Evolutionary conservation across 2,329 filamentous ascomycete species (phyloP).

Genomic region (Pseudodiploospora longispora): DNA sequence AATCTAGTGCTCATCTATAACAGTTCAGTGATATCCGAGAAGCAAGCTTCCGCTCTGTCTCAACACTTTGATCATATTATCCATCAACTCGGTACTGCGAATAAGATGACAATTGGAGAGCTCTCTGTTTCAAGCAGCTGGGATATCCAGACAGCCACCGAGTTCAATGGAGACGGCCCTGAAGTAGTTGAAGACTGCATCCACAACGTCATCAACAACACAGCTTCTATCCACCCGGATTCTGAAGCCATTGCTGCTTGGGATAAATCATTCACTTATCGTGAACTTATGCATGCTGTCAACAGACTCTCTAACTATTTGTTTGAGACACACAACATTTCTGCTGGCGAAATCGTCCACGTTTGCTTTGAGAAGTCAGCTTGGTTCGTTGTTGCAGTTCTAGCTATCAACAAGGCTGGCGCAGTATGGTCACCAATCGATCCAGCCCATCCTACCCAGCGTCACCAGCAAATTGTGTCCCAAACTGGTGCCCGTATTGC

Average conservation of each 20-base stretch:
- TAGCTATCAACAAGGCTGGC: conserved; percentile 13
- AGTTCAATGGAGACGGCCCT: neutral
- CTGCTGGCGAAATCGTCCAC: too few species aligned
- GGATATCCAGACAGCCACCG: conserved; percentile 3
- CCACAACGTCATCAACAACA: neutral
- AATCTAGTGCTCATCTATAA: conserved; percentile 2
- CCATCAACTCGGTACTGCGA: neutral
- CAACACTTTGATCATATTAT: conserved; percentile 4
- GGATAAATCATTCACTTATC: conserved; percentile 4
- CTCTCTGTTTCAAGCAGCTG: conserved; percentile 4
- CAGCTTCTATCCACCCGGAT: neutral
- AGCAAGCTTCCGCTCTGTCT: neutral
- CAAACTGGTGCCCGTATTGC: conserved; percentile 7
- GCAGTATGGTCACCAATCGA: conserved; percentile 12
- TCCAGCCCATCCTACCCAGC: conserved; percentile 8
- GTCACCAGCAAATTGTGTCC: conserved; percentile 8
- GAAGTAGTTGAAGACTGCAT: conserved; percentile 4
- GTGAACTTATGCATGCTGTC: neutral
- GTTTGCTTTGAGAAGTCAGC: conserved; percentile 3
- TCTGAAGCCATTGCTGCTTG: conserved; percentile 3
- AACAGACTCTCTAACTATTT: neutral
- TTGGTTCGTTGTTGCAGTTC: conserved; percentile 2
- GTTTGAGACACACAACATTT: neutral
- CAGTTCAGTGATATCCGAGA: neutral
- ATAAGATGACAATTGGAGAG: neutral